Conservation (phyloP, 176 grass and related monocot genomes). For the Juncus inflexus region DNA sequence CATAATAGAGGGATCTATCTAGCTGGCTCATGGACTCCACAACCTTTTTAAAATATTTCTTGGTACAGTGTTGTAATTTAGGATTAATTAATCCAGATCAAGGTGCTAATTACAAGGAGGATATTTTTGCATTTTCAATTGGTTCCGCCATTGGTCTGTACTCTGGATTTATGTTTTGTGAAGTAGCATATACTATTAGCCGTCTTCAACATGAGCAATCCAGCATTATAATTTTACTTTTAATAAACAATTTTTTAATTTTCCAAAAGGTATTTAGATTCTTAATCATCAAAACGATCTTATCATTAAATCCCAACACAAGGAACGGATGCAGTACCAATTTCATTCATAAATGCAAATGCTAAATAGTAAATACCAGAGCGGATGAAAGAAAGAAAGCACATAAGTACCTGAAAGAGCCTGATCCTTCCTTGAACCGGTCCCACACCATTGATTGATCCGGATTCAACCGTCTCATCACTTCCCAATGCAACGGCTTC, state of each 20-base stretch:
- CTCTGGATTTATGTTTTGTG: neutral
- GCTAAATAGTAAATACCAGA: conserved; percentile 5
- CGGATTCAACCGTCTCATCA: conserved; percentile 55
- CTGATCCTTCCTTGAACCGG: conserved; percentile 53
- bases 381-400: neutral
- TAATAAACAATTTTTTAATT: no score
- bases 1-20: neutral
- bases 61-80: neutral
- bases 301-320: no score
- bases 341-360: conserved; percentile 9
- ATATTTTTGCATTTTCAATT: neutral
- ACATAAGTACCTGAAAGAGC: conserved; percentile 84
- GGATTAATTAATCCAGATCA: conserved; percentile 2
- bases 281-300: neutral
- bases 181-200: neutral
- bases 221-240: no score
- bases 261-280: neutral
- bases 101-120: neutral
- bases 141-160: neutral
- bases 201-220: neutral
- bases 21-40: conserved; percentile 9
- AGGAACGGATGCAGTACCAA: neutral
- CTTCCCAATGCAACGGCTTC: conserved; percentile 96
- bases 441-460: conserved; percentile 99
- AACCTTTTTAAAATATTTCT: neutral